These are phyloP conservation scores for Lyophyllum shimeji DNA, from an alignment of 768 basidiomycete species.

Conservation along the genomic window DNA sequence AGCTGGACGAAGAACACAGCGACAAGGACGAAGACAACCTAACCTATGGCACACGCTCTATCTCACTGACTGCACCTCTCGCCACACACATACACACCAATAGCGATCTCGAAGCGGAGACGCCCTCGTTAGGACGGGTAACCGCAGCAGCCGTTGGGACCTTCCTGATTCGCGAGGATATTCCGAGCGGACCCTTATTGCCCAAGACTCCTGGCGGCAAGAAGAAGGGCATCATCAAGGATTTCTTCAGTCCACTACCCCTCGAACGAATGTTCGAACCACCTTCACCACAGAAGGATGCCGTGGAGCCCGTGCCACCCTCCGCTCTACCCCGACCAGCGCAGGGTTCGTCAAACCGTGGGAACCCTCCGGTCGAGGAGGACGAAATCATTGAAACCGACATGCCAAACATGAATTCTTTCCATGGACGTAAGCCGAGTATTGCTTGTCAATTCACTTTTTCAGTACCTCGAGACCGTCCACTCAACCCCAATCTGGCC, in stretches of 20 bases:
- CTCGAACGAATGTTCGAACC: constrained; percentile 94
- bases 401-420: constrained; percentile 46
- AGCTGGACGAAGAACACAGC: constrained; percentile 47
- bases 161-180: constrained; percentile 73
- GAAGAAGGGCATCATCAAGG: constrained; percentile 65
- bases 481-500: constrained; percentile 27
- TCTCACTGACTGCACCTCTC: constrained; percentile 61
- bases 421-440: constrained; percentile 45
- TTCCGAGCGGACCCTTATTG: constrained; percentile 51
- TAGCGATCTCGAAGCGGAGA: constrained; percentile 30
- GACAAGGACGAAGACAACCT: constrained; percentile 35
- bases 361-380: constrained; percentile 10
- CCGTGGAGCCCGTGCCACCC: constrained; percentile 7
- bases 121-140: constrained; percentile 23
- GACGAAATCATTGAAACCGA: constrained; percentile 53
- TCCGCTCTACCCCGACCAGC: constrained; percentile 14
- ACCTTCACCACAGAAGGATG: constrained; percentile 68
- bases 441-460: constrained; percentile 75
- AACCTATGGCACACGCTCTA: constrained; percentile 51
- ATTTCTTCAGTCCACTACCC: constrained; percentile 86
- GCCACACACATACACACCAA: constrained; percentile 52
- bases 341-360: background rate
- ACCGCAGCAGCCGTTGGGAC: constrained; percentile 53
- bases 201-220: constrained; percentile 65
- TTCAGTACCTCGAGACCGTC: constrained; percentile 46